Evolutionary conservation across 768 basidiomycete species (phyloP).

Genomic region (Suillus occidentalis): DNA sequence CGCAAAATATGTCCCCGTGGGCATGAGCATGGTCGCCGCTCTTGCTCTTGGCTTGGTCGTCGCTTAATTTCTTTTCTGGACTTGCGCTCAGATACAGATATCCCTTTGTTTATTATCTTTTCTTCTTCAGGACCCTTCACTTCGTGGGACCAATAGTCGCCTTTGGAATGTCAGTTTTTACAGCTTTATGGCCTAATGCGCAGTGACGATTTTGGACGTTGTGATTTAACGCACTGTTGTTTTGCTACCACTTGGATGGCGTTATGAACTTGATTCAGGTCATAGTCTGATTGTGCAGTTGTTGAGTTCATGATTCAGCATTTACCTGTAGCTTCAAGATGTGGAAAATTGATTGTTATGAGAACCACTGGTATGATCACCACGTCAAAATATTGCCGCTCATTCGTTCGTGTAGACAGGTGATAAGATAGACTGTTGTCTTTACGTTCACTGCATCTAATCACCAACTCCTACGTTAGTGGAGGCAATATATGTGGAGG

Average conservation of each 20-base stretch:
- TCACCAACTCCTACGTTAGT: neutral
- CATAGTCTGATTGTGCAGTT: neutral
- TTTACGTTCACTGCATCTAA: too few species aligned
- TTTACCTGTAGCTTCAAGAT: neutral
- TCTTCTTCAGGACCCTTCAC: neutral
- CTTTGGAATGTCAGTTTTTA: constrained; percentile 1
- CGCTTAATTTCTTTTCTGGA: constrained; percentile 15
- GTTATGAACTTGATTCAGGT: constrained; percentile 3
- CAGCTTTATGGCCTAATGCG: neutral
- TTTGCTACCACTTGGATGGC: neutral
- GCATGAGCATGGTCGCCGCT: constrained; percentile 31
- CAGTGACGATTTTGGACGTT: constrained; percentile 1
- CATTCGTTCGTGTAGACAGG: too few species aligned
- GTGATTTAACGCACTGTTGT: constrained; percentile 1
- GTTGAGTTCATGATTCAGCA: neutral
- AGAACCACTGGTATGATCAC: neutral
- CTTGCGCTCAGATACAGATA: neutral
- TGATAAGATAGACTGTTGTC: neutral
- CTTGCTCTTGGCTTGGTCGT: constrained; percentile 27
- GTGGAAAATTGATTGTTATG: neutral
- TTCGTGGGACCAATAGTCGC: neutral
- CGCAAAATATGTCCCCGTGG: constrained; percentile 25
- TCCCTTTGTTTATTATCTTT: constrained; percentile 2
- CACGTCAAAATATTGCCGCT: neutral
- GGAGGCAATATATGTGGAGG: neutral